A percentile compares a stretch with the other conserved stretches of the same genome.
Evolutionary conservation across 495 filamentous ascomycete species (phyloP).

Genomic region (Mycothermus thermophilus): DNA sequence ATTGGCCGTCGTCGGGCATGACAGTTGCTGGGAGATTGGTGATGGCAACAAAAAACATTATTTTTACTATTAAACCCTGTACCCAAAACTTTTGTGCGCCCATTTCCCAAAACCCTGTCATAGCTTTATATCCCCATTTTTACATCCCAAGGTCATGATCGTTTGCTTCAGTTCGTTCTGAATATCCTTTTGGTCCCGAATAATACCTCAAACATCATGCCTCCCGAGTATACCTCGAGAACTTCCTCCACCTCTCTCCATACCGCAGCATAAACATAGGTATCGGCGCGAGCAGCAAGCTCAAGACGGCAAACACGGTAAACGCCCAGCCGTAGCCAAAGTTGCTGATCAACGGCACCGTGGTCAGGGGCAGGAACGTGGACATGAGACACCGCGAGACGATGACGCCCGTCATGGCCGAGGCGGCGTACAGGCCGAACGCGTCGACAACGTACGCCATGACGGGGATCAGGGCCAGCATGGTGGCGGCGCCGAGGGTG

Average conservation of each 20-base stretch:
- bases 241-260: slow-evolving; percentile 36
- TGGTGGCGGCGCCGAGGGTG: slow-evolving; percentile 28
- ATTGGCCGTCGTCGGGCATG: no score
- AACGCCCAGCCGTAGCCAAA: slow-evolving; percentile 40
- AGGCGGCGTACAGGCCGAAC: slow-evolving; percentile 40
- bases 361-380: slow-evolving; percentile 39
- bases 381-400: slow-evolving; percentile 40
- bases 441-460: slow-evolving; percentile 45
- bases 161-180: no score
- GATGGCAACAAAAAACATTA: no score
- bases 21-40: no score
- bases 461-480: slow-evolving; percentile 35
- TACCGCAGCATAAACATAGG: slow-evolving; percentile 36
- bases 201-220: no score
- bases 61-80: no score
- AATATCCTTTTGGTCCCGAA: no score
- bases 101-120: no score
- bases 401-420: slow-evolving; percentile 42
- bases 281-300: slow-evolving; percentile 34
- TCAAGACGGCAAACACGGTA: slow-evolving; percentile 25
- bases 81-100: no score
- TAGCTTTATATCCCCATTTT: no score
- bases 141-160: no score
- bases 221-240: slow-evolving; percentile 31
- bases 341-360: slow-evolving; percentile 27